These are phyloP conservation scores for Sporothrix brasiliensis DNA, from an alignment of 2,329 filamentous ascomycete genomes.

Conservation along the genomic window DNA sequence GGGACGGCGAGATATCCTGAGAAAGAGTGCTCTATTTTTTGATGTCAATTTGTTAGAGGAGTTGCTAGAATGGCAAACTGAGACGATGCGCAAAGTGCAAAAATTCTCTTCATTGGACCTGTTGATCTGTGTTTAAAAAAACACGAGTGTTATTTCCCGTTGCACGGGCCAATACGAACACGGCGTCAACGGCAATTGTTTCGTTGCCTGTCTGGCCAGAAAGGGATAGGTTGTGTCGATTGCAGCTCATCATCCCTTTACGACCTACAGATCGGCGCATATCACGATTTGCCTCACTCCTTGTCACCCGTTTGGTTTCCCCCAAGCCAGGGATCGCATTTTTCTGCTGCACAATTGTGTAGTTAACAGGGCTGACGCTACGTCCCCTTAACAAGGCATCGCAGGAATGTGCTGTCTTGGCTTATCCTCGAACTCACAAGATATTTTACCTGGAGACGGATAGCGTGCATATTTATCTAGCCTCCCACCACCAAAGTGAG, in stretches of 20 bases:
- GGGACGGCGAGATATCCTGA: background rate
- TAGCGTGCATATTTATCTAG: background rate
- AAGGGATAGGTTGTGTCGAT: background rate
- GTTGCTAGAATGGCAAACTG: background rate
- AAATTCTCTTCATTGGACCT: constrained; percentile 14
- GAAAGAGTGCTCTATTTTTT: background rate
- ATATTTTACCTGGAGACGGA: background rate
- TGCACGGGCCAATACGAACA: background rate
- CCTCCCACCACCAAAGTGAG: background rate
- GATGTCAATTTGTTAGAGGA: too few relatives aligned
- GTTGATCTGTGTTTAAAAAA: background rate
- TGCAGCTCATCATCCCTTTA: background rate
- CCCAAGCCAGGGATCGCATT: background rate
- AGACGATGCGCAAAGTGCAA: constrained; percentile 10
- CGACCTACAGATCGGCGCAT: constrained; percentile 21
- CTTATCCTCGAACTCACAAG: background rate
- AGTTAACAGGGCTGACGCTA: background rate
- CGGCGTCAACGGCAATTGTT: constrained; percentile 1
- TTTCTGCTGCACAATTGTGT: background rate
- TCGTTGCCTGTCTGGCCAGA: background rate
- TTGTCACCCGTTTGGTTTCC: background rate
- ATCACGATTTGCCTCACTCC: constrained; percentile 19
- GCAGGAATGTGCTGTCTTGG: constrained; percentile 3
- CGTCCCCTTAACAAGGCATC: background rate
- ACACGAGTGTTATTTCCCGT: constrained; percentile 8